Conservation (phyloP, 495 filamentous ascomycete genomes). For the Delitschia confertaspora region DNA sequence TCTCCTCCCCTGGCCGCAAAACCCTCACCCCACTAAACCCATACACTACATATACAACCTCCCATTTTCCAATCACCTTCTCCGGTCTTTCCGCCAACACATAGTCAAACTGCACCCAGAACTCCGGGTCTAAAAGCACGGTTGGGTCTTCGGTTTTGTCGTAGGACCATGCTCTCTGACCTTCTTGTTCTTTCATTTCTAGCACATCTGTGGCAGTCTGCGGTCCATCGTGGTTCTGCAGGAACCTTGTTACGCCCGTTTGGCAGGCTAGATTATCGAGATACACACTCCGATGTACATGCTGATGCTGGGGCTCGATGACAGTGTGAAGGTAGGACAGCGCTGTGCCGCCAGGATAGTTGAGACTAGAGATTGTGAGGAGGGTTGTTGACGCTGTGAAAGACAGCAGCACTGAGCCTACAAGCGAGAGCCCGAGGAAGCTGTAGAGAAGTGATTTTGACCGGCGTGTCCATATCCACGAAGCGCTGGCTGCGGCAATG, state of each 20-base stretch:
- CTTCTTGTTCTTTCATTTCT: conserved; percentile 12
- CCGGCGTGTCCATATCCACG: conserved; percentile 62
- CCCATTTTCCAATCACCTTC: conserved; percentile 57
- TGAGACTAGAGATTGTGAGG: conserved; percentile 46
- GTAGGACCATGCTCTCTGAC: conserved; percentile 41
- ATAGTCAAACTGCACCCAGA: conserved; percentile 81
- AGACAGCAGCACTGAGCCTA: conserved; percentile 48
- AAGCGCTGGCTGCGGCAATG: conserved; percentile 61
- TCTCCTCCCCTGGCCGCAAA: conserved; percentile 43
- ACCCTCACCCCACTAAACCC: conserved; percentile 65
- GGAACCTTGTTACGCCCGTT: conserved; percentile 87
- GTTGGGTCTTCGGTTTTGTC: conserved; percentile 58
- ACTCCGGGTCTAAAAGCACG: conserved; percentile 49
- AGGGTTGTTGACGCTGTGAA: conserved; percentile 53
- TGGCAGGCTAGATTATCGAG: conserved; percentile 85
- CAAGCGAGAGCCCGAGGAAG: conserved; percentile 47
- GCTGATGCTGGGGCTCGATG: neutral
- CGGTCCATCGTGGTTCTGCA: conserved; percentile 38
- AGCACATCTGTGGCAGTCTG: conserved; percentile 25
- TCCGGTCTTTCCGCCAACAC: conserved; percentile 61
- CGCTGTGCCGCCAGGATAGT: conserved; percentile 37
- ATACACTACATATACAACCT: conserved; percentile 55
- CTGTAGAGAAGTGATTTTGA: conserved; percentile 49
- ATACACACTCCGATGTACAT: conserved; percentile 45
- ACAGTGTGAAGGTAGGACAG: conserved; percentile 26